These are phyloP conservation scores for Leishmania major DNA, from an alignment of 208 protist species.

Conservation along the genomic window DNA sequence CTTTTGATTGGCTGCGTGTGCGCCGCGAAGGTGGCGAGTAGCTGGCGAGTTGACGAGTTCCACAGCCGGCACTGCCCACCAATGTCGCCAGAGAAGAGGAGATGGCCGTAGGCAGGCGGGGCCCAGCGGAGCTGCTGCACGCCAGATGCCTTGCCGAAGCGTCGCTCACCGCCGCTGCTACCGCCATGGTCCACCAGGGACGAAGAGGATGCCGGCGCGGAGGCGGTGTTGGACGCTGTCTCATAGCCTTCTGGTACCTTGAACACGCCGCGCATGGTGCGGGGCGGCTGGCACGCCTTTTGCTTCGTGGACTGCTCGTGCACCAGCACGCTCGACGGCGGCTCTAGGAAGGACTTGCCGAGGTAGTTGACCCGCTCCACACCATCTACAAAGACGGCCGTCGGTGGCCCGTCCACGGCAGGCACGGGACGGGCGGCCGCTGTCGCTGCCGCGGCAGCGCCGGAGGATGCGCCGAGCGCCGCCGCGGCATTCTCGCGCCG, in stretches of 20 bases:
- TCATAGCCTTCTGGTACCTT: conserved; percentile 20
- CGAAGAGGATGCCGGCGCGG: conserved; percentile 16
- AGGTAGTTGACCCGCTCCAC: conserved; percentile 72
- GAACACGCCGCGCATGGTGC: conserved; percentile 51
- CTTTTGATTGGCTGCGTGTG: conserved; percentile 93
- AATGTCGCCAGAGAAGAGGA: conserved; percentile 94
- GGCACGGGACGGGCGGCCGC: conserved; percentile 9
- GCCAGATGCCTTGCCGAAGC: conserved; percentile 34
- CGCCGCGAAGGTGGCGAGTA: conserved; percentile 92
- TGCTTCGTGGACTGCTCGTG: conserved; percentile 23
- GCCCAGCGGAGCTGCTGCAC: conserved; percentile 93
- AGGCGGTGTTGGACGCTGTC: not conserved
- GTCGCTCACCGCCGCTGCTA: not conserved
- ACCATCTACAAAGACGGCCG: conserved; percentile 39
- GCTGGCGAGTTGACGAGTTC: conserved; percentile 66
- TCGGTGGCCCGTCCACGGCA: conserved; percentile 12
- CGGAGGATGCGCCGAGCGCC: conserved; percentile 11
- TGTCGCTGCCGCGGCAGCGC: not conserved
- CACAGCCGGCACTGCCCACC: conserved; percentile 91
- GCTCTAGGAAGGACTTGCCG: conserved; percentile 74
- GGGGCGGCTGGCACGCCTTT: conserved; percentile 47
- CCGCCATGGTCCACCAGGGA: not conserved
- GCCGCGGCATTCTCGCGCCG: conserved; percentile 18
- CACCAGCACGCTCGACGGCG: conserved; percentile 53
- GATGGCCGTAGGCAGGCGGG: conserved; percentile 90